Evolutionary conservation across 768 basidiomycete genomes (phyloP).

Genomic region (Boletus eberwhitei): DNA sequence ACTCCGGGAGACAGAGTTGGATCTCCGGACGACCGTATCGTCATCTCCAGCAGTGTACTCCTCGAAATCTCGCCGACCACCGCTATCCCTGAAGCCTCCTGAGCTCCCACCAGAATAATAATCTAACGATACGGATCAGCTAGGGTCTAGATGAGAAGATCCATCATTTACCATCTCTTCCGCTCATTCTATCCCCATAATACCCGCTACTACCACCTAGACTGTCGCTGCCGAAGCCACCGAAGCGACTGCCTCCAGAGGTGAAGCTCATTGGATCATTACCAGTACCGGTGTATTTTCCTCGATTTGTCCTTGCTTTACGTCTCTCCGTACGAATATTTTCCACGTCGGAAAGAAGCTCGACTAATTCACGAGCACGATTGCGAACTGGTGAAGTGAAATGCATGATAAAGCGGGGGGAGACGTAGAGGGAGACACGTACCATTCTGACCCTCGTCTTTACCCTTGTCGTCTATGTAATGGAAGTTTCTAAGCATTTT

Average conservation of each 20-base stretch:
- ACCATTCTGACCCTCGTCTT: constrained; percentile 98
- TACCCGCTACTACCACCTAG: constrained; percentile 36
- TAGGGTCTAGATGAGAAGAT: neutral
- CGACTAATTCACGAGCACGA: constrained; percentile 88
- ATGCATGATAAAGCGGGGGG: neutral
- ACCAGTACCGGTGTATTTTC: constrained; percentile 85
- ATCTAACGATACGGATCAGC: constrained; percentile 26
- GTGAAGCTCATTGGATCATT: constrained; percentile 74
- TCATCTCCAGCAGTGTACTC: constrained; percentile 98
- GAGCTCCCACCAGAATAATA: constrained; percentile 43
- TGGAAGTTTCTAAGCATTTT: constrained; percentile 99
- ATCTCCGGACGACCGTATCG: constrained; percentile 47
- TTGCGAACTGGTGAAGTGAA: constrained; percentile 73
- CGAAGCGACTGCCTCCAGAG: constrained; percentile 56
- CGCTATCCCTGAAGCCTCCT: constrained; percentile 59
- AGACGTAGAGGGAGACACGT: constrained; percentile 7
- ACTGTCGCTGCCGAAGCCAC: constrained; percentile 67
- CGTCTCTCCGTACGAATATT: constrained; percentile 84
- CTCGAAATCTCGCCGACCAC: constrained; percentile 64
- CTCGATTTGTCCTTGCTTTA: constrained; percentile 87
- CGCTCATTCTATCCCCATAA: constrained; percentile 42
- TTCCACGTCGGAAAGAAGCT: constrained; percentile 87
- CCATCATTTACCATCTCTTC: constrained; percentile 36
- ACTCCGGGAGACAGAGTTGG: constrained; percentile 37
- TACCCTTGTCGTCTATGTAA: constrained; percentile 97